A percentile compares a stretch with the other conserved stretches of the same genome.
These are phyloP conservation scores for Tolypocladium pustulatum DNA, from an alignment of 2,329 filamentous ascomycete genomes.

Conservation along the genomic window DNA sequence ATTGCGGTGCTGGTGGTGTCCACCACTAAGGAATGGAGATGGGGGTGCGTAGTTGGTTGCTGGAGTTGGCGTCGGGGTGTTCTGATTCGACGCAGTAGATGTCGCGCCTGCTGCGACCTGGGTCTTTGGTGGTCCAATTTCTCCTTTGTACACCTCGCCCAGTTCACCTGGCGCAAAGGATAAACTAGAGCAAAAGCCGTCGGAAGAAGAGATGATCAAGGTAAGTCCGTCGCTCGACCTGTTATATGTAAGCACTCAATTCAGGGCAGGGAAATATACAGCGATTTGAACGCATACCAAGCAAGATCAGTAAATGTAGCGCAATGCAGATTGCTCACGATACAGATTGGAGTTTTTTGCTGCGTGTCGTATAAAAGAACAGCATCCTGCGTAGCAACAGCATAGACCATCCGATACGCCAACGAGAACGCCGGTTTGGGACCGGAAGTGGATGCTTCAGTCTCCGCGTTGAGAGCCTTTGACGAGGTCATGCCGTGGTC, in stretches of 20 bases:
- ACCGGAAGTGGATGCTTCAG: constrained; percentile 40
- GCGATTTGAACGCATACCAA: constrained; percentile 51
- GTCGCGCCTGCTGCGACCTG: constrained; percentile 26
- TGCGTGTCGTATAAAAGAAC: constrained; percentile 95
- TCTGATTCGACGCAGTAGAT: constrained; percentile 44
- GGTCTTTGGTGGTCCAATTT: constrained; percentile 42
- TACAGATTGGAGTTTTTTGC: constrained; percentile 82
- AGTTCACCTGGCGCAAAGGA: constrained; percentile 78
- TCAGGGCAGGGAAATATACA: background rate
- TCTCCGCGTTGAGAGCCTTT: constrained; percentile 34
- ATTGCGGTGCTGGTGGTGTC: constrained; percentile 45
- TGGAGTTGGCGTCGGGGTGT: constrained; percentile 62
- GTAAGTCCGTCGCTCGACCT: constrained; percentile 41
- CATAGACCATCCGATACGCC: constrained; percentile 90
- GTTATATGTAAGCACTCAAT: background rate
- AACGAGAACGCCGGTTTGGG: constrained; percentile 68
- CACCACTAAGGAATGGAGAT: constrained; percentile 42
- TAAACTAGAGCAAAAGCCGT: constrained; percentile 91
- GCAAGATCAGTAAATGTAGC: constrained; percentile 94
- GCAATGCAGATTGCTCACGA: constrained; percentile 95
- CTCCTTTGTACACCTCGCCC: constrained; percentile 68
- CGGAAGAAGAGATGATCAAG: constrained; percentile 90
- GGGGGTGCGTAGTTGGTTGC: constrained; percentile 51
- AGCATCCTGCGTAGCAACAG: constrained; percentile 92
- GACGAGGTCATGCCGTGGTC: constrained; percentile 41